phyloP scores from a whole-genome alignment of 192 early-diverging fungal genomes.

The Gonapodya prolifera region DNA sequence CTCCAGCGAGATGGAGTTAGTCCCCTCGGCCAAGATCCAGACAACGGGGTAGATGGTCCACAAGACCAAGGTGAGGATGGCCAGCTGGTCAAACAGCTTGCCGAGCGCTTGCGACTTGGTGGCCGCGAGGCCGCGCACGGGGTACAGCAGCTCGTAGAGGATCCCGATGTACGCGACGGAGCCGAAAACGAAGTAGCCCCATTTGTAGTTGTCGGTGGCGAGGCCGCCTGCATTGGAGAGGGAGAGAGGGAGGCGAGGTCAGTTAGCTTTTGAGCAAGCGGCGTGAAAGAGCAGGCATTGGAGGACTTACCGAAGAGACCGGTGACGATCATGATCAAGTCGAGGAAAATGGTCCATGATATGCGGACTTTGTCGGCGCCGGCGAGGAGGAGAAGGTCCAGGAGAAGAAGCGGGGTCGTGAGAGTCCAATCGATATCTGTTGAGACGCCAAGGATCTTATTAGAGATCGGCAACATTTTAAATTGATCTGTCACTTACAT shows the following conservation, averaged over 20 bases:
- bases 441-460: too few relatives aligned
- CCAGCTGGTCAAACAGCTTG: slow-evolving; percentile 2
- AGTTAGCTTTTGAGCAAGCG: too few relatives aligned
- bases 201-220: background rate
- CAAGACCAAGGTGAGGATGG: background rate
- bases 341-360: background rate
- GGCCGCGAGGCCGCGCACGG: background rate
- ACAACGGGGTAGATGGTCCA: slow-evolving; percentile 5
- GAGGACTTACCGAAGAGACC: slow-evolving; percentile 3
- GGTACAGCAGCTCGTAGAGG: slow-evolving; percentile 1
- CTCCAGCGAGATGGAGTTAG: background rate
- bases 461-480: too few relatives aligned
- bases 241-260: too few relatives aligned
- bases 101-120: background rate
- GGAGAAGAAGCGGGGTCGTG: background rate
- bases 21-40: slow-evolving; percentile 1
- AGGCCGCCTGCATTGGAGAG: slow-evolving; percentile 1
- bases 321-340: slow-evolving; percentile 1
- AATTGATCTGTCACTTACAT: background rate
- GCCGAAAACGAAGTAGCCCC: slow-evolving; percentile 3
- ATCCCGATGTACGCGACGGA: background rate
- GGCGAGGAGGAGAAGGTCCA: slow-evolving; percentile 2
- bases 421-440: slow-evolving; percentile 1
- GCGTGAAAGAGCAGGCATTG: background rate
- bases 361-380: background rate